Base-by-base conservation (phyloP, 352 stramenopile species). In the Globisporangium canariense region DNA sequence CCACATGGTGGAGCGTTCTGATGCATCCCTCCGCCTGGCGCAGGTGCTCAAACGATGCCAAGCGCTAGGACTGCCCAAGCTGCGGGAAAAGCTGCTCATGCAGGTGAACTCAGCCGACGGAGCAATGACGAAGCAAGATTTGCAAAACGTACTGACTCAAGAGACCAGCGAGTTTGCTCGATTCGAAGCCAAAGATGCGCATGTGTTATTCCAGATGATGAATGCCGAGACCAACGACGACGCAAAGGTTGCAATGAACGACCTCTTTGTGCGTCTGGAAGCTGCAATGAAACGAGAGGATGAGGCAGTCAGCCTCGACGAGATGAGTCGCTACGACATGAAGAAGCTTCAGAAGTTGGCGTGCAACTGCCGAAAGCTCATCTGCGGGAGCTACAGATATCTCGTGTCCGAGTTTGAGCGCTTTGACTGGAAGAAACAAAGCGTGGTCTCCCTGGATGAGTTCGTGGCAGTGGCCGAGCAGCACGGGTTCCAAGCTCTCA, bases 351-450 rank as follows among this genome's bases (percentile, higher is more conserved):
- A 87, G 40, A 69, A 67, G 2, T 67, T 93, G 50, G 74, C 78
- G 2, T 70, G 67, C 59, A 90, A 88, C 62, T 79, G 70, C 47
- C 70, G 81, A 47, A 79, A 79, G 38, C 61, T 91, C 18, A 46
- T 83, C 2, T 78, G 68, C 47, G 62, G 56, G 8, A 71, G 68
- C 18, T 76, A 76, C 36, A 52, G 49, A 4, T 41, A 80, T 14
- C 67, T 91, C 40, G 53, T 77, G n/a, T 28, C 56, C 32, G 69
- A 75, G 36, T 93, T 90, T 66, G 77, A 88, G 52, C 71, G 84
- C 18, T 91, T 79, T 58, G 84, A 91, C 57, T 93, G 84, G 84
- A 68, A 70, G 47, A 70, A 86, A 47, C 62, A 52, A 11, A 77
- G 79, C 7, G 49, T 78, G 32, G 72, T 93, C 1, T 71, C 72